Conservation (phyloP, 805 yeast species). For the Barnettozyma salicaria region DNA sequence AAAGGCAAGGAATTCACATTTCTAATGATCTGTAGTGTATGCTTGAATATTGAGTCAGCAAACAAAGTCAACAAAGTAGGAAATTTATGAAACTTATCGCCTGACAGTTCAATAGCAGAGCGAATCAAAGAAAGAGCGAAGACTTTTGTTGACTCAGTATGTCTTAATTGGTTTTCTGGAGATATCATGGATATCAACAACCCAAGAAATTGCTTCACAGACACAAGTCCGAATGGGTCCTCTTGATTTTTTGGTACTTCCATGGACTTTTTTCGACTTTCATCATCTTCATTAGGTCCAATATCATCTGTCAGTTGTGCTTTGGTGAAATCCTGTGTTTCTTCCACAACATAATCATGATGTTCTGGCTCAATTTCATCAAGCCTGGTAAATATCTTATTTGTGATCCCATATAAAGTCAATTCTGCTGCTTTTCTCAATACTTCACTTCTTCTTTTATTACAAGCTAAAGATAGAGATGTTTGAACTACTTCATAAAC, state of each 20-base stretch:
- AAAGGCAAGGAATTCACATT: conserved; percentile 65
- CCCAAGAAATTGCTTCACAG: conserved; percentile 70
- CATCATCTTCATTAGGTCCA: conserved; percentile 46
- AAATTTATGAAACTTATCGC: conserved; percentile 52
- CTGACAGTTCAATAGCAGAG: conserved; percentile 78
- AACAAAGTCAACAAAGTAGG: conserved; percentile 61
- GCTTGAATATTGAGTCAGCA: conserved; percentile 80
- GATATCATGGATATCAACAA: conserved; percentile 74
- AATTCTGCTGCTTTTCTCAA: conserved; percentile 85
- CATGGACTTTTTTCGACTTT: conserved; percentile 17
- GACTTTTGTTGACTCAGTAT: conserved; percentile 80
- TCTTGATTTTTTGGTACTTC: conserved; percentile 25
- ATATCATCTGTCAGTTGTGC: conserved; percentile 46
- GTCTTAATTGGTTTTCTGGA: conserved; percentile 76
- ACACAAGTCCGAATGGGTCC: conserved; percentile 60
- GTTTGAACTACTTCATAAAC: conserved; percentile 88
- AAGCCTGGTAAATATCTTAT: conserved; percentile 58
- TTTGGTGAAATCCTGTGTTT: conserved; percentile 39
- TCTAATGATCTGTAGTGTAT: conserved; percentile 74
- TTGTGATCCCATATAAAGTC: conserved; percentile 64
- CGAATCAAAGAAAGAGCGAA: conserved; percentile 73
- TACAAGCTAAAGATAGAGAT: conserved; percentile 85
- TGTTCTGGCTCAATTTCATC: conserved; percentile 45
- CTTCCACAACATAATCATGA: conserved; percentile 36
- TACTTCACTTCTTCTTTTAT: conserved; percentile 85